These are phyloP conservation scores for Ophiocytium majus DNA, from an alignment of 352 stramenopile genomes.

Conservation along the genomic window DNA sequence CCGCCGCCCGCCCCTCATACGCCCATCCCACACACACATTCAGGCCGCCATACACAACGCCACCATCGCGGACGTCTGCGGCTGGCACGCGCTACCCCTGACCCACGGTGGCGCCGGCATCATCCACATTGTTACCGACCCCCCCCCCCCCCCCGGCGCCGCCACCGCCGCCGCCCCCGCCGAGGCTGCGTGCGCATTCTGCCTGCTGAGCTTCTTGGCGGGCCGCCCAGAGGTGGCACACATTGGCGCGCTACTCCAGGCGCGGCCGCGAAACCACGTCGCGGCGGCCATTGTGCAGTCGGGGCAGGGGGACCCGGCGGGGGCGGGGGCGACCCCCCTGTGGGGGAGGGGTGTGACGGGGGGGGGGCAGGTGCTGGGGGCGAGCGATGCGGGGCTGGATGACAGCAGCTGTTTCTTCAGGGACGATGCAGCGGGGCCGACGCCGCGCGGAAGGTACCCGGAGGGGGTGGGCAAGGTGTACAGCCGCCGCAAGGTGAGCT, in stretches of 20 bases:
- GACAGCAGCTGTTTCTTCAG: slow-evolving; percentile 58
- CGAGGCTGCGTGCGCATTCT: neutral
- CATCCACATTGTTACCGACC: neutral
- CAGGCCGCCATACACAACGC: neutral
- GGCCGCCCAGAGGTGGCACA: neutral
- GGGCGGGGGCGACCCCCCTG: slow-evolving; percentile 17
- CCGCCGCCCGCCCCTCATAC: neutral
- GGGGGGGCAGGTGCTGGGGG: slow-evolving; percentile 53
- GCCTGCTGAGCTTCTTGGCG: neutral
- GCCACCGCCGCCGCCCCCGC: neutral
- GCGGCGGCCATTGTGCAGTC: neutral
- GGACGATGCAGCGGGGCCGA: slow-evolving; percentile 36
- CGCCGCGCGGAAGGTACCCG: slow-evolving; percentile 22
- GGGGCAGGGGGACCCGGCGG: neutral
- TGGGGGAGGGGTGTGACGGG: slow-evolving; percentile 42
- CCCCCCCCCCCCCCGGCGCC: neutral
- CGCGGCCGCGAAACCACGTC: neutral
- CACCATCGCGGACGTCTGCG: neutral
- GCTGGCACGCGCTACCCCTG: slow-evolving; percentile 8
- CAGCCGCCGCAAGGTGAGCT: slow-evolving; percentile 3
- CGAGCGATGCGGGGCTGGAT: slow-evolving; percentile 59
- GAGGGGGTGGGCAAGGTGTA: neutral
- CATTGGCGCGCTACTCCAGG: neutral
- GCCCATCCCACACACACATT: neutral
- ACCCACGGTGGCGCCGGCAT: neutral